These are phyloP conservation scores for Coprinellus micaceus DNA, from an alignment of 768 basidiomycete genomes.

Conservation along the genomic window DNA sequence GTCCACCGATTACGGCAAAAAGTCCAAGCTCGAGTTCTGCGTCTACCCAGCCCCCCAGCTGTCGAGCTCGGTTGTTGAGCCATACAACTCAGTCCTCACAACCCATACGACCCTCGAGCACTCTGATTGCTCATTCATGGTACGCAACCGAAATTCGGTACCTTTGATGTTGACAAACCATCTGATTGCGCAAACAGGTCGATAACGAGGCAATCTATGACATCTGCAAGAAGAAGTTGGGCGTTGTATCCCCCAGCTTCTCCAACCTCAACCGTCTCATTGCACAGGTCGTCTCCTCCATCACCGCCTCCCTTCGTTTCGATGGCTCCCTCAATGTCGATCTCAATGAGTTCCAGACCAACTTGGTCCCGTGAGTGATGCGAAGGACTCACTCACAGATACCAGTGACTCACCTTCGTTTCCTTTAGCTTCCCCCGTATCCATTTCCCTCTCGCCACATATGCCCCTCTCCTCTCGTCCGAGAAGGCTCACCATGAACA, in stretches of 20 bases:
- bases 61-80: slow-evolving; percentile 94
- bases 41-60: slow-evolving; percentile 75
- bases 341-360: slow-evolving; percentile 97
- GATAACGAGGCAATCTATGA: slow-evolving; percentile 97
- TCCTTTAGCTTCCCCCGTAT: slow-evolving; percentile 84
- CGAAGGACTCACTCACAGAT: background rate
- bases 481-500: slow-evolving; percentile 95
- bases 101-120: slow-evolving; percentile 98
- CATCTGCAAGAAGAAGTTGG: slow-evolving; percentile 95
- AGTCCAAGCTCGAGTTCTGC: slow-evolving; percentile 97
- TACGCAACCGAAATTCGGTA: slow-evolving; percentile 23
- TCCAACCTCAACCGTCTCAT: slow-evolving; percentile 93
- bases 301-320: slow-evolving; percentile 95
- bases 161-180: background rate
- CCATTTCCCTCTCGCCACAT: slow-evolving; percentile 96
- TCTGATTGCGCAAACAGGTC: slow-evolving; percentile 36
- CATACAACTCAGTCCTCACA: slow-evolving; percentile 95
- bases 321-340: slow-evolving; percentile 97
- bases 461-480: slow-evolving; percentile 88
- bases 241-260: slow-evolving; percentile 82
- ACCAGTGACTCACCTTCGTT: slow-evolving; percentile 7
- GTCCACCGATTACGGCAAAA: slow-evolving; percentile 98
- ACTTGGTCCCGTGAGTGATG: slow-evolving; percentile 83
- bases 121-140: slow-evolving; percentile 99
- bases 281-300: slow-evolving; percentile 95